Evolutionary conservation across 345 rosid species (phyloP).

Genomic region (Melastoma malabathricum): DNA sequence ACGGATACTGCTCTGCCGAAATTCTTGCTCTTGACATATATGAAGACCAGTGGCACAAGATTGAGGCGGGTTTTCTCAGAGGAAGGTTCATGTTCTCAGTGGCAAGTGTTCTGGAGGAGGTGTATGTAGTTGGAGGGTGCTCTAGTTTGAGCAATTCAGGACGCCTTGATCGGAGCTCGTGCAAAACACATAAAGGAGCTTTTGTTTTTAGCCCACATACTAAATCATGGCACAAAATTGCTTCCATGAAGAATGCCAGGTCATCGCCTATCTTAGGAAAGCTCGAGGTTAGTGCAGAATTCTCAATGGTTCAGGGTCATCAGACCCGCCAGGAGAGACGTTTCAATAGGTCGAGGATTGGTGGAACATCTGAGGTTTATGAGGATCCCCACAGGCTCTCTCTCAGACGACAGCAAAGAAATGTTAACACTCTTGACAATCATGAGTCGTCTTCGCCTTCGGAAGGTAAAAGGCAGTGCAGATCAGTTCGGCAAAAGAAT

Average conservation of each 20-base stretch:
- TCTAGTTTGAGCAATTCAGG: conserved; percentile 55
- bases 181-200: conserved; percentile 75
- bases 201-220: conserved; percentile 64
- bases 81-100: conserved; percentile 89
- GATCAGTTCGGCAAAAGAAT: conserved; percentile 39
- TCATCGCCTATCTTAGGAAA: conserved; percentile 69
- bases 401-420: conserved; percentile 50
- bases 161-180: conserved; percentile 63
- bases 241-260: conserved; percentile 81
- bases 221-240: conserved; percentile 68
- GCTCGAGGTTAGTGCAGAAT: conserved; percentile 52
- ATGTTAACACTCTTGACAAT: no score
- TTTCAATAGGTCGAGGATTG: conserved; percentile 44
- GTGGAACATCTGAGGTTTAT: conserved; percentile 73
- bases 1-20: conserved; percentile 70
- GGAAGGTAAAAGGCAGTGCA: conserved; percentile 40
- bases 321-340: conserved; percentile 66
- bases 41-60: conserved; percentile 66
- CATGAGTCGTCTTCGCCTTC: no score
- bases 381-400: conserved; percentile 97
- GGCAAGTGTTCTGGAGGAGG: conserved; percentile 55
- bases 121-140: conserved; percentile 81
- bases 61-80: conserved; percentile 49
- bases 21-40: conserved; percentile 67
- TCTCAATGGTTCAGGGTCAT: conserved; percentile 30